Evolutionary conservation across 768 basidiomycete species (phyloP).

Genomic region (Flagelloscypha sp.): DNA sequence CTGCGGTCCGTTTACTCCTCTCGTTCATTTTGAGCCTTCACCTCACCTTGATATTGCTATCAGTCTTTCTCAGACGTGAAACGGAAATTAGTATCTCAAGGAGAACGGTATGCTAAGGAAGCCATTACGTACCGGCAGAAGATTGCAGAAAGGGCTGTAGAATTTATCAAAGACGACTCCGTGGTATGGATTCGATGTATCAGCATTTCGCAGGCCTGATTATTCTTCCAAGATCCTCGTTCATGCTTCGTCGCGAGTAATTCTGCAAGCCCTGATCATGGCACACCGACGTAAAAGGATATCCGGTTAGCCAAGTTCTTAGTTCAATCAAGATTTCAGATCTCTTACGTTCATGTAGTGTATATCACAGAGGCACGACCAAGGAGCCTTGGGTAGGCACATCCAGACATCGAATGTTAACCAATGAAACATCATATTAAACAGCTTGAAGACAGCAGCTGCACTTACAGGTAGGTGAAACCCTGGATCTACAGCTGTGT

Average conservation of each 20-base stretch:
- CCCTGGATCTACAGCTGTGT: too few relatives aligned
- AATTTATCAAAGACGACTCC: constrained; percentile 92
- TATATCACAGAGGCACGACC: constrained; percentile 97
- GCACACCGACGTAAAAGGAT: constrained; percentile 90
- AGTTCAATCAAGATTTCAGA: too few relatives aligned
- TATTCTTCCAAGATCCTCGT: constrained; percentile 74
- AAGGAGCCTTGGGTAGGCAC: constrained; percentile 71
- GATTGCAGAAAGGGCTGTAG: constrained; percentile 82
- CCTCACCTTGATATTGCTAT: constrained; percentile 9
- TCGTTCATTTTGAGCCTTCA: constrained; percentile 8
- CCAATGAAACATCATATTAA: too few relatives aligned
- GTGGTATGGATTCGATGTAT: constrained; percentile 42
- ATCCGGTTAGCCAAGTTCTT: constrained; percentile 39
- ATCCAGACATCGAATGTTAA: constrained; percentile 3
- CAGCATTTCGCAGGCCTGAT: constrained; percentile 10
- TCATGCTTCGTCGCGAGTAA: constrained; percentile 94
- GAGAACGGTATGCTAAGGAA: constrained; percentile 65
- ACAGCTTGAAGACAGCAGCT: too few relatives aligned
- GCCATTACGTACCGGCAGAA: constrained; percentile 82
- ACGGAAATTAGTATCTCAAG: constrained; percentile 73
- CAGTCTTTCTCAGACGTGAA: constrained; percentile 84
- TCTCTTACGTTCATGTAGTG: constrained; percentile 36
- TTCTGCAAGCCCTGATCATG: constrained; percentile 83
- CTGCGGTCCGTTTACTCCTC: constrained; percentile 45
- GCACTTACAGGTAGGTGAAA: too few relatives aligned